A percentile compares a stretch with the other conserved stretches of the same genome.
These are phyloP conservation scores for Oryza rufipogon DNA, from an alignment of 176 grass and related monocot species.

Conservation along the genomic window DNA sequence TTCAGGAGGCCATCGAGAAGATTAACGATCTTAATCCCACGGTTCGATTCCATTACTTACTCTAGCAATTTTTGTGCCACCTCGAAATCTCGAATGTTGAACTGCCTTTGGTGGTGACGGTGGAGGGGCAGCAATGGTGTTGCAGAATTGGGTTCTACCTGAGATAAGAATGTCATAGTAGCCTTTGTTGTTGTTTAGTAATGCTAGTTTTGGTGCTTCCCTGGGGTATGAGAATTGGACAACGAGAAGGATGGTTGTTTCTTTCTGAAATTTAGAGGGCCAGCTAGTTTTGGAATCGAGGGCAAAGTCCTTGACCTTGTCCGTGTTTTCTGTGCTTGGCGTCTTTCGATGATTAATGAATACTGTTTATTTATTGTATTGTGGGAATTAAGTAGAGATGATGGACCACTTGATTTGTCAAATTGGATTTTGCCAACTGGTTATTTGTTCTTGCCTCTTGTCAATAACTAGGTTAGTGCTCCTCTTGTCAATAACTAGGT, in stretches of 20 bases:
- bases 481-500: neutral
- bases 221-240: neutral
- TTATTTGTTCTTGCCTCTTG: neutral
- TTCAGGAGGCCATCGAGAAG: conserved; percentile 96
- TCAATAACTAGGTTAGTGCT: neutral
- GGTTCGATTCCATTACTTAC: conserved; percentile 50
- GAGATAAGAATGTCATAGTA: neutral
- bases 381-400: neutral
- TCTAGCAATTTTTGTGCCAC: conserved; percentile 5
- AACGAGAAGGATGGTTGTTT: neutral
- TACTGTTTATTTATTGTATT: neutral
- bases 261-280: conserved; percentile 1
- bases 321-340: neutral
- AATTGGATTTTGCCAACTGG: neutral
- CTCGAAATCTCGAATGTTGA: conserved; percentile 26
- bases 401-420: neutral
- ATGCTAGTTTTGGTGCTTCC: conserved; percentile 13
- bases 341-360: neutral
- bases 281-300: neutral
- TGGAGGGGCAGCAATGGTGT: neutral
- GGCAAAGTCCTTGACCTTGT: neutral
- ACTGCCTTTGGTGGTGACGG: neutral
- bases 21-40: conserved; percentile 94
- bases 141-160: conserved; percentile 6
- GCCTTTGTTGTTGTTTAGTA: neutral